Evolutionary conservation across 768 basidiomycete genomes (phyloP), one percentile per base, ranked within the genome.

Genomic region (Leccinum variicolor): DNA sequence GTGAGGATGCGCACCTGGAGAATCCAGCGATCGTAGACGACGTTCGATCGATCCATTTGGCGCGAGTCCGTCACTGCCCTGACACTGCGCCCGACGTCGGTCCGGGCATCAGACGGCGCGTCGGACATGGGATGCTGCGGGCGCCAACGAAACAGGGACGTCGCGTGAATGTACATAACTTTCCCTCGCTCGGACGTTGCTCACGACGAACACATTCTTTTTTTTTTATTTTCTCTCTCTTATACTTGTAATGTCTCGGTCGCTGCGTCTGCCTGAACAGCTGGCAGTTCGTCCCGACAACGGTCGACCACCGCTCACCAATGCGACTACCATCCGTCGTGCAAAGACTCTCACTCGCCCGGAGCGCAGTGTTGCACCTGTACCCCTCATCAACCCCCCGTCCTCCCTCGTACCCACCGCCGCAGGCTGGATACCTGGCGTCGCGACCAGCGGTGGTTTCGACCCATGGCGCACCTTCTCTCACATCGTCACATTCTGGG

Each of bases 321-420:
- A 80, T 29, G 82, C 81, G 47, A 73, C 83, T 49, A 88, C 89
- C 51, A 77, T 94, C 55, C 87, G 88, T 54, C 83, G 95, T 54
- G 92, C 91, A 69, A 99, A 98, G 80, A 99, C 97, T 6, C 86
- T 99, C 64, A 98, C 92, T 52, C 84, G 93, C 57, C 97, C 97
- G 67, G 97, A 99, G 77, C 86, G 97, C 56, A 82, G 91, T 69
- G 91, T 98, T 50, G 94, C 94, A 4, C 92, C 94, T 34, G 89
- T 90, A 15, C 95, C 96, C 5, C 87, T 99, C 67, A 95, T 99
- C 60, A 93, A 91, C 55, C 93, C 95, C 6, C 83, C 86, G 10
- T 76, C 79, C 1, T 71, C 76, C 39, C 76, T 77, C 56, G 66
- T 73, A 1, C 63, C 75, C 17, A 66, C 71, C 43, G 69, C 76